Evolutionary conservation across 495 filamentous ascomycete genomes (phyloP).

Genomic region (Hypoxylon crocopeplum): DNA sequence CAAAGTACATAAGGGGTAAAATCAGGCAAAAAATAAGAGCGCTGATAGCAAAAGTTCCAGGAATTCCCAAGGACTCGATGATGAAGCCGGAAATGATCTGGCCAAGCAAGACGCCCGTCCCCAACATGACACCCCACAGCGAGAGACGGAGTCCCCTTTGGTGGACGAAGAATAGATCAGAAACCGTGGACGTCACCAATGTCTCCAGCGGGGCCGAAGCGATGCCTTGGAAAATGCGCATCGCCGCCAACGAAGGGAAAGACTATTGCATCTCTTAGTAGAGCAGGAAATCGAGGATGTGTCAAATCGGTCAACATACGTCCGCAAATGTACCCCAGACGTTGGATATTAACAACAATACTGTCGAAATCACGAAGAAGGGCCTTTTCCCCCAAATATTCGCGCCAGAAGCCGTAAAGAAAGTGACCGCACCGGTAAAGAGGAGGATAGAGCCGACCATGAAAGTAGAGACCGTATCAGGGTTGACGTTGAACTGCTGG

Average conservation of each 20-base stretch:
- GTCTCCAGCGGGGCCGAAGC: slow-evolving; percentile 65
- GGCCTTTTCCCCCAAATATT: slow-evolving; percentile 48
- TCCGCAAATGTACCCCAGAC: slow-evolving; percentile 44
- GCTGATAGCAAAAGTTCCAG: slow-evolving; percentile 42
- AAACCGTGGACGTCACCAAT: slow-evolving; percentile 64
- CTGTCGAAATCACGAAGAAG: slow-evolving; percentile 45
- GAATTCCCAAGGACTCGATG: slow-evolving; percentile 42
- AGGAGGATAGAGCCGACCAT: slow-evolving; percentile 44
- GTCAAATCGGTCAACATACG: slow-evolving; percentile 5
- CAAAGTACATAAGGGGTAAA: slow-evolving; percentile 41
- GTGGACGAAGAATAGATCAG: slow-evolving; percentile 65
- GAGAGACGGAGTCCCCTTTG: slow-evolving; percentile 32
- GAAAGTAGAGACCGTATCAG: slow-evolving; percentile 40
- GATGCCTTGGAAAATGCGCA: slow-evolving; percentile 63
- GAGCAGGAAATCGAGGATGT: background rate
- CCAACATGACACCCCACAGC: slow-evolving; percentile 35
- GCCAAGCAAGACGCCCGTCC: slow-evolving; percentile 41
- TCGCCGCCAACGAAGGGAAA: slow-evolving; percentile 43
- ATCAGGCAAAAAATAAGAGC: slow-evolving; percentile 42
- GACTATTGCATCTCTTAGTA: slow-evolving; percentile 22
- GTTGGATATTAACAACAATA: slow-evolving; percentile 36
- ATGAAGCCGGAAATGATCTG: slow-evolving; percentile 50
- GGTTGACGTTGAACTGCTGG: slow-evolving; percentile 36
- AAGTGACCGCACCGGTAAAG: slow-evolving; percentile 42
- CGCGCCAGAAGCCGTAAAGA: slow-evolving; percentile 45